A percentile compares a stretch with the other conserved stretches of the same genome.
Conservation (phyloP, 352 stramenopile genomes). For the Pythium monospermum region DNA sequence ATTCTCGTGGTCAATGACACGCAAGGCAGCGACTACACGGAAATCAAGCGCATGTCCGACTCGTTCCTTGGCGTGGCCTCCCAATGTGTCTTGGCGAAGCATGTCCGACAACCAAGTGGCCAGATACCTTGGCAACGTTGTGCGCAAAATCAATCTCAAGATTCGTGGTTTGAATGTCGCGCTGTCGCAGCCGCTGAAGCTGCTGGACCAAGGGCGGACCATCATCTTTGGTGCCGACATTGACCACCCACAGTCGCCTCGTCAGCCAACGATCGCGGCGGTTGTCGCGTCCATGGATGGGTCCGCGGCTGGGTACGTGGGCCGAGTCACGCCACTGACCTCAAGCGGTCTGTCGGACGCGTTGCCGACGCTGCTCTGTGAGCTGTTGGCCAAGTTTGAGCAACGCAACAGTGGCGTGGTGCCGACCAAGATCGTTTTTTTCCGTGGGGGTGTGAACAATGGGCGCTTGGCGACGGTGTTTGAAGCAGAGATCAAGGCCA, state of each 20-base stretch:
- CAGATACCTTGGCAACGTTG: conserved; percentile 70
- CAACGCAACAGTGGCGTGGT: neutral
- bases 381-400: conserved; percentile 1
- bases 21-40: conserved; percentile 39
- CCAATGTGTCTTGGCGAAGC: conserved; percentile 59
- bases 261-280: conserved; percentile 66
- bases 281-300: conserved; percentile 77
- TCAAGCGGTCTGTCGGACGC: neutral
- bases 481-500: neutral
- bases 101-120: conserved; percentile 33
- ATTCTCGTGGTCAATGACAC: conserved; percentile 59
- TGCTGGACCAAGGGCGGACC: conserved; percentile 39
- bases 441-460: neutral
- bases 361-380: conserved; percentile 6
- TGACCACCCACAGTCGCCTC: conserved; percentile 50
- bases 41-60: conserved; percentile 78
- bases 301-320: conserved; percentile 55
- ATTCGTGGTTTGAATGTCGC: conserved; percentile 63
- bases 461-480: neutral
- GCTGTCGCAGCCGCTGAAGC: conserved; percentile 35
- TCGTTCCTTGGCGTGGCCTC: conserved; percentile 57
- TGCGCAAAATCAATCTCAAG: conserved; percentile 78
- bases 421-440: conserved; percentile 3
- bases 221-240: conserved; percentile 83
- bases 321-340: conserved; percentile 50